A percentile compares a stretch with the other conserved stretches of the same genome.
phyloP scores from a whole-genome alignment of 768 basidiomycete genomes.

The Tulasnella sp. region DNA sequence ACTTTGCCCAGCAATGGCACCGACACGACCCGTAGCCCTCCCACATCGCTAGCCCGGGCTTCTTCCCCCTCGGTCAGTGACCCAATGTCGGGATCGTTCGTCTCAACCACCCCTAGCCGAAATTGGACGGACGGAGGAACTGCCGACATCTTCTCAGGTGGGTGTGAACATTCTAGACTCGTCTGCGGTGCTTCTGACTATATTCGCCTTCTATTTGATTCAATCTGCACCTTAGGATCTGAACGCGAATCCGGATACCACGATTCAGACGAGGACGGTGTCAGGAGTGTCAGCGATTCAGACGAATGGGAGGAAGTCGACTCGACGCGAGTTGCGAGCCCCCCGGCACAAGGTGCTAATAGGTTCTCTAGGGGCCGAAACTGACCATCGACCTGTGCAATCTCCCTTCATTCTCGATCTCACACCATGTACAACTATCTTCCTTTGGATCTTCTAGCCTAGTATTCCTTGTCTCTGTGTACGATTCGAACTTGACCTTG shows the following conservation, averaged over 20 bases:
- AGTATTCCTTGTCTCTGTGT: background rate
- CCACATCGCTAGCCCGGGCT: background rate
- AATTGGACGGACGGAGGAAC: conserved; percentile 10
- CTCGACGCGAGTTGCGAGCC: background rate
- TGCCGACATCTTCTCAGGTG: conserved; percentile 10
- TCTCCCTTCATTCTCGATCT: background rate
- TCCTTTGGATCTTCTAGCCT: background rate
- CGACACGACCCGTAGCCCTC: background rate
- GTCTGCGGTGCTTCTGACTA: background rate
- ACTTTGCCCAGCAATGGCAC: background rate
- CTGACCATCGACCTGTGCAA: background rate
- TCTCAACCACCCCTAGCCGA: background rate
- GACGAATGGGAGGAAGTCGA: background rate
- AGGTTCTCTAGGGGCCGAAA: background rate
- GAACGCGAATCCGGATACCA: background rate
- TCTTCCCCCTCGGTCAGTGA: conserved; percentile 1
- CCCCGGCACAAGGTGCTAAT: background rate
- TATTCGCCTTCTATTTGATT: background rate
- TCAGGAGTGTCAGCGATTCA: background rate
- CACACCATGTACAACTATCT: background rate
- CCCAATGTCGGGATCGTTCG: background rate
- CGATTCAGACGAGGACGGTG: conserved; percentile 2
- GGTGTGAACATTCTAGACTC: background rate
- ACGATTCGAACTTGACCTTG: background rate
- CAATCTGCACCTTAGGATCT: background rate